Base-by-base conservation (phyloP, 1,284 basidiomycete genomes). In the Anthracocystis walkeri region DNA sequence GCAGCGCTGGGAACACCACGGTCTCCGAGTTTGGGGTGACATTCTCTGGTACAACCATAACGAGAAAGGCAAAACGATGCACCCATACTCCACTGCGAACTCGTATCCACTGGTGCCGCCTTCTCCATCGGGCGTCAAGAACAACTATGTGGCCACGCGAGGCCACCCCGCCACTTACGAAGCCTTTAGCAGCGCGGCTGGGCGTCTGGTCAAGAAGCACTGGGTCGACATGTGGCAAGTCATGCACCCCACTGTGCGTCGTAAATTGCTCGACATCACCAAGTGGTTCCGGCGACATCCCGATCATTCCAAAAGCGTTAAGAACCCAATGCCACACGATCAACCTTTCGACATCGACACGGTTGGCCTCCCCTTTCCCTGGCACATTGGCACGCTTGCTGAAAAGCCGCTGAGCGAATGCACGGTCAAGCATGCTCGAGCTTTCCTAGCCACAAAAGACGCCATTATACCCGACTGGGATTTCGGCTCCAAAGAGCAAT, bases 301-400 rank as follows among this genome's bases (percentile, higher is more conserved):
- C 6, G 59, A 54, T 40, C 45, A 61, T 11, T 53, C 50, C n/a
- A 61, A 45, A 6, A 61, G 59, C 38, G 25, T 35, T 21, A 53
- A 35, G 31, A 61, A 53, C 33, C 51, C 51, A 7, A 16, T 42
- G 38, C 59, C 42, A 6, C 59, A 61, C 40, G 50, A 61, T 41
- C 59, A 27, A 3, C 59, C 59, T 6, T 61, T 61, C 21, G 59
- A 53, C 40, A 60, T 60, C 29, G 58, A 60, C 49, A 52, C 58
- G 7, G 50, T 53, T 8, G 41, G 49, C 5, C 44, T 61, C 5
- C 59, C 41, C 2, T 61, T 61, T n/a, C 51, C 51, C 8, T 42
- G 41, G 41, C 41, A 42, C 41, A 42, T 42, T 21, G 41, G 2
- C 11, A 42, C n/a, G 3, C n/a, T 42, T 6, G 41, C 41, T 21